Evolutionary conservation across 164 flowering plant genomes (phyloP), one percentile per base, ranked within the genome.

Genomic region (Tetracentron sinense): DNA sequence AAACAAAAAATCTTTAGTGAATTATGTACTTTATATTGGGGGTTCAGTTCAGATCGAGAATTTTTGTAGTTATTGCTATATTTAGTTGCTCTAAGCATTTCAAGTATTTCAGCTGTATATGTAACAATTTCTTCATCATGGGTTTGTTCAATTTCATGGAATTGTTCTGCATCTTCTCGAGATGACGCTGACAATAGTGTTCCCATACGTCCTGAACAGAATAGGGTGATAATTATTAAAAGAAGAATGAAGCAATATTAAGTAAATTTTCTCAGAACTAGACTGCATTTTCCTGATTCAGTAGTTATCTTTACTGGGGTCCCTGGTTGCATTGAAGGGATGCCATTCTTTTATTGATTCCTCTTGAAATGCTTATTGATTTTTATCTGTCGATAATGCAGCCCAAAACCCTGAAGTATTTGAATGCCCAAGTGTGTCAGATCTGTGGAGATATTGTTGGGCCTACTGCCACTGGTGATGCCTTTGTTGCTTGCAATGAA

Each of bases 401-500:
- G 97, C 75, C 89, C 26, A 91, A 89, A 80, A 83, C 94, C 48
- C 42, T 77, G 75, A 91, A 83, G 74, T 56, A 82, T 72, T 55
- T 89, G 79, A 85, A 77, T 72, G 92, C 92, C 42, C 95, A 91
- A 71, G 78, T 81, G 52, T 95, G 99, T 67, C 97, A 95, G 78
- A 95, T 95, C 46, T 95, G 99, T 77, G 96, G 99, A 35, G 99
- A 95, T 64, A 74, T 77, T 61, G 94, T 92, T 42, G 97, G 97
- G 33, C 58, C 84, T 55, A 85, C 89, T 1, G 85, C 79, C 2
- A 68, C 49, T 15, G 94, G 94, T 49, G 97, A 92, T 67, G 71
- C 82, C 23, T 95, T 95, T 82, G 97, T 95, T 61, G 97, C 99
- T 61, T 95, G 99, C 82, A 89, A 92, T 75, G 99, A 95, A 65